Evolutionary conservation across 441 rosid species (phyloP).

Genomic region (Capsella rubella): DNA sequence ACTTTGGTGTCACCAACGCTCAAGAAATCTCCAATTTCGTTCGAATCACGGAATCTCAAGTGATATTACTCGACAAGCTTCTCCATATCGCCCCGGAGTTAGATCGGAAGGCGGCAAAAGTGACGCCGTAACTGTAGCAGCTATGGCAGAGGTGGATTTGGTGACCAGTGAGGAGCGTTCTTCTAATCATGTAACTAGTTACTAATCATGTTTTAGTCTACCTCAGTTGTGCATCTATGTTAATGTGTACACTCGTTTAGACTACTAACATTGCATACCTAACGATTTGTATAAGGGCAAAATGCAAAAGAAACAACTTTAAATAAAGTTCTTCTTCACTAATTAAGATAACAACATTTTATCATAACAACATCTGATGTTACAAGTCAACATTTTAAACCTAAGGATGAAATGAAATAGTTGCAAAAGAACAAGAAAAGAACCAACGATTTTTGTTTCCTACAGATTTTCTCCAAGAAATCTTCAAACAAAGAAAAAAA

Average conservation of each 20-base stretch:
- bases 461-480: neutral
- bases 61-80: conserved; percentile 50
- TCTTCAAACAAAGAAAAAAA: neutral
- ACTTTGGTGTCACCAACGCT: conserved; percentile 54
- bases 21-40: conserved; percentile 49
- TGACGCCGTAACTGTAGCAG: conserved; percentile 5
- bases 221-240: neutral
- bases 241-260: neutral
- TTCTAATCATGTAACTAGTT: conserved; percentile 38
- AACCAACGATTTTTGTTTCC: neutral
- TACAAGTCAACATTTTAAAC: conserved; percentile 10
- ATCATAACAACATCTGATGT: neutral
- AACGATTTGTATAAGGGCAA: neutral
- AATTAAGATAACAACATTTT: neutral
- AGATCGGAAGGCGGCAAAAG: neutral
- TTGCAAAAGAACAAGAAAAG: neutral
- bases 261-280: neutral
- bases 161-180: neutral
- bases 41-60: conserved; percentile 51
- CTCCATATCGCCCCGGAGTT: conserved; percentile 30
- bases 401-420: conserved; percentile 14
- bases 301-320: neutral
- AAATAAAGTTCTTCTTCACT: neutral
- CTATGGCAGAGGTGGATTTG: conserved; percentile 20
- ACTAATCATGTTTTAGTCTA: neutral